Evolutionary conservation across 495 filamentous ascomycete genomes (phyloP).

Genomic region (Penicillium crystallinum): DNA sequence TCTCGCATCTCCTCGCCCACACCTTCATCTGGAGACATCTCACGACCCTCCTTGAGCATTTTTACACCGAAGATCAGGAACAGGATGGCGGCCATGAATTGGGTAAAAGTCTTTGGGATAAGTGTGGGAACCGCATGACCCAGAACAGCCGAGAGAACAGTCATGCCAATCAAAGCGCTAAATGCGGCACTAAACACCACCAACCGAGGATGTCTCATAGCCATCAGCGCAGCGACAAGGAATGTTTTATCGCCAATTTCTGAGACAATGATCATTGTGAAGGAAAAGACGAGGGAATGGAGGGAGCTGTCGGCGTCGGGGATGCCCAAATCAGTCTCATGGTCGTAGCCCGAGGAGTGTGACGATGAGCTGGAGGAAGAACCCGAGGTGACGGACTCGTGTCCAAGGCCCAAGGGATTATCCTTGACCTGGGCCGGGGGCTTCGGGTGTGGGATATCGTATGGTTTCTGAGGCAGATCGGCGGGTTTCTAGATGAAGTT

Average conservation of each 20-base stretch:
- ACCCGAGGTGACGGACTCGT: slow-evolving; percentile 41
- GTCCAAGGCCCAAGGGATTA: slow-evolving; percentile 57
- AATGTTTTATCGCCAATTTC: slow-evolving; percentile 99
- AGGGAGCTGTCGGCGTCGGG: slow-evolving; percentile 69
- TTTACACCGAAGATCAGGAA: slow-evolving; percentile 87
- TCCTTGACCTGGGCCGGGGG: slow-evolving; percentile 62
- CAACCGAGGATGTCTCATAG: slow-evolving; percentile 93
- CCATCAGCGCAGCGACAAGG: slow-evolving; percentile 94
- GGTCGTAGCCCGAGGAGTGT: background rate
- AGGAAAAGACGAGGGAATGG: slow-evolving; percentile 86
- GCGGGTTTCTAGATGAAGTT: slow-evolving; percentile 62
- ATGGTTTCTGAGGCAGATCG: slow-evolving; percentile 72
- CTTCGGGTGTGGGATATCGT: slow-evolving; percentile 71
- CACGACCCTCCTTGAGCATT: slow-evolving; percentile 80
- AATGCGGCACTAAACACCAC: slow-evolving; percentile 95
- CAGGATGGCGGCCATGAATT: slow-evolving; percentile 73
- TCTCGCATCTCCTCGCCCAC: slow-evolving; percentile 95
- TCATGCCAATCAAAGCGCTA: slow-evolving; percentile 85
- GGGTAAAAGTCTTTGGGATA: slow-evolving; percentile 82
- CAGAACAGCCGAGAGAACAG: slow-evolving; percentile 90
- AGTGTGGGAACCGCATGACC: slow-evolving; percentile 90
- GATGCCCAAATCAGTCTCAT: slow-evolving; percentile 32
- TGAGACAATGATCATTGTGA: slow-evolving; percentile 96
- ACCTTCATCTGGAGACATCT: slow-evolving; percentile 81
- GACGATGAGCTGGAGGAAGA: slow-evolving; percentile 22